Evolutionary conservation across 2,329 filamentous ascomycete species (phyloP).

Genomic region (Microcyclospora pomicola): DNA sequence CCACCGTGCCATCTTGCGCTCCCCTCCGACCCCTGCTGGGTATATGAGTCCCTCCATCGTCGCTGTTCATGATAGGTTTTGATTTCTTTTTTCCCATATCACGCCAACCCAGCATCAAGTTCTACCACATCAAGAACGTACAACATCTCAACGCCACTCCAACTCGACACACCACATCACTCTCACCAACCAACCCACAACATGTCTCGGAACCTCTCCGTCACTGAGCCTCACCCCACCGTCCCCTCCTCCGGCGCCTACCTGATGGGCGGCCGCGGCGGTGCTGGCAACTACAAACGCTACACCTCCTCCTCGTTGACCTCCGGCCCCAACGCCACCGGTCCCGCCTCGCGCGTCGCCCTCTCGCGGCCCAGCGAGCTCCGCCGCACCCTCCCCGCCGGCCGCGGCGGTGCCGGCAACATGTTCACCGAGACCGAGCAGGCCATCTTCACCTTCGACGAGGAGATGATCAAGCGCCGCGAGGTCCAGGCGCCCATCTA

Average conservation of each 20-base stretch:
- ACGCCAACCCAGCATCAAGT: not conserved
- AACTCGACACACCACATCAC: conserved; percentile 3
- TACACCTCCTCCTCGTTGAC: conserved; percentile 42
- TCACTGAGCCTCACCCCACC: conserved; percentile 49
- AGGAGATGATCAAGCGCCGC: conserved; percentile 46
- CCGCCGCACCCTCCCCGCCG: conserved; percentile 42
- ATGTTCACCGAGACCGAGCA: conserved; percentile 37
- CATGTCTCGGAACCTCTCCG: conserved; percentile 33
- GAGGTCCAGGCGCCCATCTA: conserved; percentile 42
- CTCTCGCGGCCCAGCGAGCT: conserved; percentile 34
- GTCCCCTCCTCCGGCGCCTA: conserved; percentile 33
- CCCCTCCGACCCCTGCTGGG: no score
- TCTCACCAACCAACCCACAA: conserved; percentile 6
- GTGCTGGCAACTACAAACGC: conserved; percentile 44
- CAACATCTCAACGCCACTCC: not conserved
- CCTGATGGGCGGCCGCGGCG: conserved; percentile 42
- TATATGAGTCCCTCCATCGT: not conserved
- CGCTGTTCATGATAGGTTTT: not conserved
- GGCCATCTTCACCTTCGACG: conserved; percentile 55
- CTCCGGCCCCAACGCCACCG: conserved; percentile 28
- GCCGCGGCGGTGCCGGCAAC: conserved; percentile 47
- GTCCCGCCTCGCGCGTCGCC: conserved; percentile 36
- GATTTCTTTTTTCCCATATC: not conserved
- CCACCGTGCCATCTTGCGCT: no score
- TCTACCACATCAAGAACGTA: not conserved